phyloP scores from a whole-genome alignment of 139 green algal species.

The Tetradesmus obliquus region DNA sequence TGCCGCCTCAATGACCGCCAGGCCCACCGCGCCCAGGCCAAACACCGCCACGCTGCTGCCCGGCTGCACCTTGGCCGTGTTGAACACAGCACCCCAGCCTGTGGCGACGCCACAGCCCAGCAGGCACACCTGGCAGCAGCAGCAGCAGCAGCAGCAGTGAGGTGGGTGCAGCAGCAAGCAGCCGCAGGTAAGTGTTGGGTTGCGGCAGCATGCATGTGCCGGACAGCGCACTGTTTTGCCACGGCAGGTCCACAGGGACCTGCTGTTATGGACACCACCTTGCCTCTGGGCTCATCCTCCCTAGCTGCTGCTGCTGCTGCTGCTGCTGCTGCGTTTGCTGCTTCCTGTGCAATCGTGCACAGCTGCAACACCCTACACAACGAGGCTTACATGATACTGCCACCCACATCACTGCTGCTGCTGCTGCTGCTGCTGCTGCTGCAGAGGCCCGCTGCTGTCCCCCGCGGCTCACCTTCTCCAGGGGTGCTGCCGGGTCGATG shows the following conservation, averaged over 20 bases:
- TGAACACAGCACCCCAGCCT: conserved; percentile 95
- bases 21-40: conserved; percentile 87
- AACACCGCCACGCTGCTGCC: conserved; percentile 92
- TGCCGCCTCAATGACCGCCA: conserved; percentile 93
- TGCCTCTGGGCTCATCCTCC: no score
- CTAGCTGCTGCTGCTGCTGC: no score
- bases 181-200: neutral
- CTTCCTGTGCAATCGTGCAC: neutral
- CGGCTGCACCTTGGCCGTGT: conserved; percentile 92
- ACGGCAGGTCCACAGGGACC: no score
- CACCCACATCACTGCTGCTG: no score
- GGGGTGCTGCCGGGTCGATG: conserved; percentile 64
- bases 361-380: no score
- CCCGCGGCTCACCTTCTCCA: conserved; percentile 71
- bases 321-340: neutral
- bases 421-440: neutral
- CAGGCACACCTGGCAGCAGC: conserved; percentile 81
- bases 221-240: no score
- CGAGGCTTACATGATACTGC: no score
- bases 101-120: conserved; percentile 92
- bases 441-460: neutral
- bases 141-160: neutral
- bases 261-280: no score
- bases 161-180: neutral
- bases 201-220: neutral